Evolutionary conservation across 768 basidiomycete species (phyloP).

Genomic region (Russula compacta): DNA sequence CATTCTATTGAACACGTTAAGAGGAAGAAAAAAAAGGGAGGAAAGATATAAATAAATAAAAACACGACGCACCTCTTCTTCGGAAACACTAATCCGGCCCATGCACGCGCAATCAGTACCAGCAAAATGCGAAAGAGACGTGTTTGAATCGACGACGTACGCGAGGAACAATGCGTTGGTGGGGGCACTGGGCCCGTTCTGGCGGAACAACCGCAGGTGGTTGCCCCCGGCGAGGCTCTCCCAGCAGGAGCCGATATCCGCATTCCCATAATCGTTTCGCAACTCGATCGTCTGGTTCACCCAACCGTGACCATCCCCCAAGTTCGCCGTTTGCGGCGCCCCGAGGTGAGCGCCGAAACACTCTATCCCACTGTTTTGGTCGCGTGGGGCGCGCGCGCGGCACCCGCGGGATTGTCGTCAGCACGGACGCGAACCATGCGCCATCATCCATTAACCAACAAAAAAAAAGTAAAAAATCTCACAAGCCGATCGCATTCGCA

Average conservation of each 20-base stretch:
- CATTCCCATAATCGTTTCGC: conserved; percentile 35
- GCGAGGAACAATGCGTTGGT: conserved; percentile 30
- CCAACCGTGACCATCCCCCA: conserved; percentile 40
- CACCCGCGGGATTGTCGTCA: background rate
- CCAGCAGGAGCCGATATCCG: conserved; percentile 34
- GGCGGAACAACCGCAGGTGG: conserved; percentile 23
- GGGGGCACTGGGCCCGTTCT: conserved; percentile 26
- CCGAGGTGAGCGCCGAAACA: conserved; percentile 30
- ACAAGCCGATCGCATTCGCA: conserved; percentile 18
- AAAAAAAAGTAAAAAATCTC: background rate
- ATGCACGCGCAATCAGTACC: background rate
- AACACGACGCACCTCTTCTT: conserved; percentile 19
- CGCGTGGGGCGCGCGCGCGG: background rate
- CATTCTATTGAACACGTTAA: conserved; percentile 3
- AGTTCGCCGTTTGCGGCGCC: conserved; percentile 33
- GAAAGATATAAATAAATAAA: too few species aligned
- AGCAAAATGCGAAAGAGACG: background rate
- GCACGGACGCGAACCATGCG: too few species aligned
- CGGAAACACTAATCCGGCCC: conserved; percentile 13
- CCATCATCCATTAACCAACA: too few species aligned
- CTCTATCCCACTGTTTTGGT: conserved; percentile 19
- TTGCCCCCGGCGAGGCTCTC: conserved; percentile 26
- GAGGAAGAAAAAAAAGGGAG: background rate
- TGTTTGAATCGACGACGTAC: conserved; percentile 20
- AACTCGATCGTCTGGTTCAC: conserved; percentile 38